These are phyloP conservation scores for Metarhizium robertsii DNA, from an alignment of 2,329 filamentous ascomycete species.

Conservation along the genomic window DNA sequence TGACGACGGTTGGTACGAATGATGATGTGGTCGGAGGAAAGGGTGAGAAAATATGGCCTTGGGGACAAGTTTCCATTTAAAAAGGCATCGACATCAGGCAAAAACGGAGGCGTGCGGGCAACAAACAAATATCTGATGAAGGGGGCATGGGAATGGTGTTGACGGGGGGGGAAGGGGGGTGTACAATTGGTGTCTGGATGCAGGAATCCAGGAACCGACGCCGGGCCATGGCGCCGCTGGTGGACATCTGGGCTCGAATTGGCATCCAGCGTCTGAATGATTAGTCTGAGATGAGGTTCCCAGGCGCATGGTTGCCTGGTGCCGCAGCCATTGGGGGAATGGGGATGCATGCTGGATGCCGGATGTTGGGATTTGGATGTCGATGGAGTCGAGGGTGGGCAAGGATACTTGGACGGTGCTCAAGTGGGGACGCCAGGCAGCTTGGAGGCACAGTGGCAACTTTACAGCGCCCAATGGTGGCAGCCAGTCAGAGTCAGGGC, in stretches of 20 bases:
- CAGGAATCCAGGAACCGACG: slow-evolving; percentile 9
- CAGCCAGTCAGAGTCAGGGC: background rate
- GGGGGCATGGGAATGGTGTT: background rate
- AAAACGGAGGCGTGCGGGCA: background rate
- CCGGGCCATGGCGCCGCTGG: background rate
- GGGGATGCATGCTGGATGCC: slow-evolving; percentile 4
- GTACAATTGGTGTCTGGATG: background rate
- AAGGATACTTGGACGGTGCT: too few relatives aligned
- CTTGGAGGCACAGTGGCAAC: too few relatives aligned
- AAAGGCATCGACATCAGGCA: slow-evolving; percentile 5
- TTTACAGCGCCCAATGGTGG: too few relatives aligned
- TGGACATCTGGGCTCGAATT: background rate
- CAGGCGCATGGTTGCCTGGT: slow-evolving; percentile 22
- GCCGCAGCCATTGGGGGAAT: slow-evolving; percentile 9
- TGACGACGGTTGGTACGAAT: background rate
- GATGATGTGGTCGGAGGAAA: background rate
- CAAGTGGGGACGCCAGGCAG: too few relatives aligned
- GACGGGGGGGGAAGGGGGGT: background rate
- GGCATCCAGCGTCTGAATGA: background rate
- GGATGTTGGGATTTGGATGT: too few relatives aligned
- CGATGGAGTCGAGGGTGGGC: too few relatives aligned
- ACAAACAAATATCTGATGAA: background rate
- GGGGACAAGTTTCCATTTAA: slow-evolving; percentile 4
- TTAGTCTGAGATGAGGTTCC: slow-evolving; percentile 5
- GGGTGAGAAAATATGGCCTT: background rate